phyloP scores from a whole-genome alignment of 805 yeast genomes.

The Jamesozyma piceae region DNA sequence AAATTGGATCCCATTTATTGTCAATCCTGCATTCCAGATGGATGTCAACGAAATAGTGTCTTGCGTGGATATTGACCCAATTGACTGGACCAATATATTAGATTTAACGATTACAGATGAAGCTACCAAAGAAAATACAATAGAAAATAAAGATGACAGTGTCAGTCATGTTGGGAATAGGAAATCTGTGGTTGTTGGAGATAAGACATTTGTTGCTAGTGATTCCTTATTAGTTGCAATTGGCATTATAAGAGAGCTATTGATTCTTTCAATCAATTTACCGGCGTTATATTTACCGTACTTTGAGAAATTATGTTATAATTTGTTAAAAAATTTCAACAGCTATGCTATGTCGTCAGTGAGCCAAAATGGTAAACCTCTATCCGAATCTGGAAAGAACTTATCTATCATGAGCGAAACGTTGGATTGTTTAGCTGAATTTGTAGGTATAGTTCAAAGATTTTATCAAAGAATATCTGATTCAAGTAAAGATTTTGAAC shows the following conservation, averaged over 20 bases:
- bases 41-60: constrained; percentile 43
- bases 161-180: constrained; percentile 23
- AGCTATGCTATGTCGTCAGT: constrained; percentile 23
- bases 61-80: constrained; percentile 39
- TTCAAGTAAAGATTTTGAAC: constrained; percentile 17
- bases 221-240: constrained; percentile 38
- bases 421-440: constrained; percentile 33
- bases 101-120: constrained; percentile 13
- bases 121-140: constrained; percentile 7
- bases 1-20: constrained; percentile 69
- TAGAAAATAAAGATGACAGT: neutral
- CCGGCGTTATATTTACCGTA: constrained; percentile 32
- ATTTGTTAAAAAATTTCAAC: constrained; percentile 43
- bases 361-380: constrained; percentile 14
- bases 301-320: constrained; percentile 38
- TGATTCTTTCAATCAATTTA: constrained; percentile 48
- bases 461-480: constrained; percentile 22
- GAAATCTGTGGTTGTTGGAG: constrained; percentile 40
- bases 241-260: constrained; percentile 39
- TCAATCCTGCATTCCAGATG: constrained; percentile 39
- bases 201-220: constrained; percentile 50
- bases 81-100: constrained; percentile 38
- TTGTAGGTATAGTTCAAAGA: constrained; percentile 24
- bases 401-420: constrained; percentile 37
- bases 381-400: constrained; percentile 27